phyloP scores from a whole-genome alignment of 352 stramenopile genomes.

The Thalassiosira exigua region DNA sequence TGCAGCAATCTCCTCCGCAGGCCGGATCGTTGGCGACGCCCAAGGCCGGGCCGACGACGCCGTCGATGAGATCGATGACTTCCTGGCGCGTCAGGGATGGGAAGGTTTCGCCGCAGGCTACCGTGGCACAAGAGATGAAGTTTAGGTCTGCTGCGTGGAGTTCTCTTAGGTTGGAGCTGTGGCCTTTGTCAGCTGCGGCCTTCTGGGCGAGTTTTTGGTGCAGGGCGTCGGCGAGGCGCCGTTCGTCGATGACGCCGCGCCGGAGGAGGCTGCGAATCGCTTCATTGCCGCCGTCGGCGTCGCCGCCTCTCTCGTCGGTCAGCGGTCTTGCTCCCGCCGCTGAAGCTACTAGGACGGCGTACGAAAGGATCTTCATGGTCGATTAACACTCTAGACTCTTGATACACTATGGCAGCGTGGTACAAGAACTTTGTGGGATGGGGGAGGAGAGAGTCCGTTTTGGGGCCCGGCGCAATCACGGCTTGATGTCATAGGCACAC shows the following conservation, averaged over 20 bases:
- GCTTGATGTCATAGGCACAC: no score
- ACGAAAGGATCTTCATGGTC: no score
- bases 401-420: no score
- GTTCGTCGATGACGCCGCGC: not conserved
- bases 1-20: slow-evolving; percentile 1
- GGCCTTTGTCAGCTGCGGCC: not conserved
- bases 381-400: no score
- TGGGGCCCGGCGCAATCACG: no score
- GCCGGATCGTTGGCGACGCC: not conserved
- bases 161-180: not conserved
- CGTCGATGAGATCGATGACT: not conserved
- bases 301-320: no score
- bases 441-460: no score
- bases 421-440: no score
- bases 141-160: not conserved
- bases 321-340: no score
- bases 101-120: not conserved
- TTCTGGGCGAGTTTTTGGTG: not conserved
- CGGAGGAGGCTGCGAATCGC: not conserved
- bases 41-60: not conserved
- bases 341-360: no score
- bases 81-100: not conserved
- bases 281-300: not conserved
- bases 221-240: not conserved
- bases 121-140: not conserved